Evolutionary conservation across 2,329 filamentous ascomycete genomes (phyloP).

Genomic region (Xylaria sp.): DNA sequence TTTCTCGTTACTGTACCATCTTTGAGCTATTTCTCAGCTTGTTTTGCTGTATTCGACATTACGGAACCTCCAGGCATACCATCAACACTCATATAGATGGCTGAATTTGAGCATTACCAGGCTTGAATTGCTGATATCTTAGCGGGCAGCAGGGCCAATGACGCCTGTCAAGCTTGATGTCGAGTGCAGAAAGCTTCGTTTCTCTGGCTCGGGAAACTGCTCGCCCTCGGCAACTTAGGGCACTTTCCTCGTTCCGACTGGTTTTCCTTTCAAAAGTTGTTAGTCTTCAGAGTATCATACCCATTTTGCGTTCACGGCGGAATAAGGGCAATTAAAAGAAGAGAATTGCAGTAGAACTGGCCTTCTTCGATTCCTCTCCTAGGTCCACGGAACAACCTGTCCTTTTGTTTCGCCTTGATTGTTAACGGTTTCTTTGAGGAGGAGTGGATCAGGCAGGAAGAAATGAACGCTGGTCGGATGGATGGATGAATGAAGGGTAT

Average conservation of each 20-base stretch:
- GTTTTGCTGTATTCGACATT: not conserved
- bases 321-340: constrained; percentile 5
- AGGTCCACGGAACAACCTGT: constrained; percentile 9
- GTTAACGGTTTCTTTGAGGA: not conserved
- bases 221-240: not conserved
- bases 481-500: no score
- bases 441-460: constrained; percentile 29
- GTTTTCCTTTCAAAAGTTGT: constrained; percentile 19
- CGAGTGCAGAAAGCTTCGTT: not conserved
- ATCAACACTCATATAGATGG: constrained; percentile 12
- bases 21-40: not conserved
- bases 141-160: not conserved
- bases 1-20: not conserved
- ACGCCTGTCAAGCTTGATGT: not conserved
- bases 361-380: constrained; percentile 8
- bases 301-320: constrained; percentile 21
- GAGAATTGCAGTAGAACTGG: constrained; percentile 14
- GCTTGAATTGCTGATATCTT: not conserved
- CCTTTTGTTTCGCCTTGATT: constrained; percentile 4
- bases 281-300: constrained; percentile 26
- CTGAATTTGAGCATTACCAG: not conserved
- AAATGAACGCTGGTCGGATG: not conserved
- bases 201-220: not conserved
- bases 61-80: not conserved
- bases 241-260: constrained; percentile 3